Evolutionary conservation across 23 red algal species (phyloP), one percentile per base, ranked within the genome.

Genomic region (Chondrus crispus): DNA sequence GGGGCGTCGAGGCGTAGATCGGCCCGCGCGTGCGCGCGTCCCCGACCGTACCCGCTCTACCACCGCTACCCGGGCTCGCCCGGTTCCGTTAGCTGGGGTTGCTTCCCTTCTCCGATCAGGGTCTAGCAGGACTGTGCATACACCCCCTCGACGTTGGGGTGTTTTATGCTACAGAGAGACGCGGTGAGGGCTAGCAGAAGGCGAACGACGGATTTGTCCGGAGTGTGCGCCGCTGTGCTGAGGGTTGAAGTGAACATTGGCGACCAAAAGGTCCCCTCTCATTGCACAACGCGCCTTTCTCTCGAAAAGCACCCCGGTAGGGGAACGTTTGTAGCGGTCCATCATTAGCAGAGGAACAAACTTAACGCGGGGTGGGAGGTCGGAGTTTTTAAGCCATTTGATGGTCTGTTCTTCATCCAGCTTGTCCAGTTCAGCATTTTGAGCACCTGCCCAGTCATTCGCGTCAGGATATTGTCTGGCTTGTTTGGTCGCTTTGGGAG

Each of bases 391-490:
- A 14, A 88, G 62, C 84, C 66, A 88, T 18, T 88, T n/a, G 49
- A 88, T 47, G 46, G 45, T 63, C 3, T 48, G 33, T 3, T 51
- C 1, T 60, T 88, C 53, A 26, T 75, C 84, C 12, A 88, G 28
- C 37, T 88, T 88, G 0, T 49, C 38, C 12, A 88, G 18, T 76
- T 88, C 84, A 0, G 43, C 9, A 26, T 75, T 41, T 2, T 74
- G 63, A 4, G 64, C 84, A 3, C 46, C 19, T 19, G 46, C 69
- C 84, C 64, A 74, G 0, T 52, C 4, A 16, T 10, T 5, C 5
- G 84, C 64, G 46, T 88, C 64, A 11, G 84, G 84, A 37, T 88
- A 75, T 28, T 5, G 40, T 10, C 18, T 41, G 8, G 84, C 84
- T 53, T 88, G 66, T 12, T 5, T 1, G 2, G 22, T 13, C 3